Percentiles rank a stretch among this genome's conserved stretches.
Evolutionary conservation across 164 flowering plant genomes (phyloP).

Genomic region (Liquidambar formosana): DNA sequence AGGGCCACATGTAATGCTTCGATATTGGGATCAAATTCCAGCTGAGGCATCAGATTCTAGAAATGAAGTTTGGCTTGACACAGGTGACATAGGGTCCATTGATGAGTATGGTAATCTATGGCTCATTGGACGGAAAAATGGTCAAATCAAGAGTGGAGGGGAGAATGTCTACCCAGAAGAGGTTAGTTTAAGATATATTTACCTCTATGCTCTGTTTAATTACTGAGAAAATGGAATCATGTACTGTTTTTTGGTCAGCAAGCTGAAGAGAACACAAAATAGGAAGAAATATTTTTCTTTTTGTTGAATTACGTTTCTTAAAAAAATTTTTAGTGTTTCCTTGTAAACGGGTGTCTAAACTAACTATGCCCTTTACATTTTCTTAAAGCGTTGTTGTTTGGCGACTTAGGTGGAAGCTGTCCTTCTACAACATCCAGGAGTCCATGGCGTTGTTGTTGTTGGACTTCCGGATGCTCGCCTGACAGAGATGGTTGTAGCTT

Average conservation of each 20-base stretch:
- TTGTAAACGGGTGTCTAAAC: neutral
- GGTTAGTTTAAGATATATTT: constrained; percentile 31
- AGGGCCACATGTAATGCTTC: constrained; percentile 80
- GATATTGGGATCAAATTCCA: constrained; percentile 58
- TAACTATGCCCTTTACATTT: neutral
- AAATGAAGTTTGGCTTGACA: constrained; percentile 67
- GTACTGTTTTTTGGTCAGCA: no score
- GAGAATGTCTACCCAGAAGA: constrained; percentile 92
- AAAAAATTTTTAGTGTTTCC: neutral
- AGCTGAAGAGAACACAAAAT: neutral
- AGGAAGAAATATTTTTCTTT: neutral
- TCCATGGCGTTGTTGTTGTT: constrained; percentile 45
- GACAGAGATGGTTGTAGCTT: constrained; percentile 77
- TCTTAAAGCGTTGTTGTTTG: neutral
- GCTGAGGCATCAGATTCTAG: constrained; percentile 8
- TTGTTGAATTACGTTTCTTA: neutral
- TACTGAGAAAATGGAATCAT: neutral
- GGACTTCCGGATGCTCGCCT: constrained; percentile 73
- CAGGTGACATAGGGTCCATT: constrained; percentile 83
- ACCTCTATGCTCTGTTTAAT: neutral
- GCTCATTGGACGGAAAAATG: constrained; percentile 78
- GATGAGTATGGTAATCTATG: constrained; percentile 71
- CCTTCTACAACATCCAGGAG: constrained; percentile 70
- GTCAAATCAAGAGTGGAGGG: constrained; percentile 90
- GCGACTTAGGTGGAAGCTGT: constrained; percentile 66